These are phyloP conservation scores for Mycosarcoma maydis DNA, from an alignment of 1,284 basidiomycete genomes.

Conservation along the genomic window DNA sequence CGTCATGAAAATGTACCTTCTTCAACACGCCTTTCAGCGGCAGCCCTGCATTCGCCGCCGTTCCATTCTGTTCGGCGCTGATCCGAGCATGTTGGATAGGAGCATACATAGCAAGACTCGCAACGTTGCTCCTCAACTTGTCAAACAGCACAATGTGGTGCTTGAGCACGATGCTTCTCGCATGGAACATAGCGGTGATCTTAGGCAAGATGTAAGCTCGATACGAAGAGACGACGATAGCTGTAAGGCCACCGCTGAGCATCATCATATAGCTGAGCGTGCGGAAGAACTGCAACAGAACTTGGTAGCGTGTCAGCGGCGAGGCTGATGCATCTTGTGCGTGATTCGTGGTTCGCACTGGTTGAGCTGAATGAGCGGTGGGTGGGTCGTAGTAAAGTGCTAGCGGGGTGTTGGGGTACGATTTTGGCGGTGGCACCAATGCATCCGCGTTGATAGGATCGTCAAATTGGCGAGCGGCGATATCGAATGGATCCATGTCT, in stretches of 20 bases:
- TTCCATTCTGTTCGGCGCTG: slow-evolving; percentile 1
- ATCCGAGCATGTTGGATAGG: slow-evolving; percentile 19
- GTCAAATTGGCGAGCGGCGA: slow-evolving; percentile 53
- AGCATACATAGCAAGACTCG: slow-evolving; percentile 26
- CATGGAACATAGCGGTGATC: slow-evolving; percentile 53
- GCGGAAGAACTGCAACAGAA: slow-evolving; percentile 60
- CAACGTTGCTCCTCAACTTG: slow-evolving; percentile 32
- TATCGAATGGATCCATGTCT: slow-evolving; percentile 41
- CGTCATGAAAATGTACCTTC: slow-evolving; percentile 55
- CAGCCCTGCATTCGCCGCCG: background rate
- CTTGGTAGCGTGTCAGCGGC: slow-evolving; percentile 54
- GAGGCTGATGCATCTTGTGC: slow-evolving; percentile 12
- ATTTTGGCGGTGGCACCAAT: slow-evolving; percentile 33
- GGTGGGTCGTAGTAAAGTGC: slow-evolving; percentile 57
- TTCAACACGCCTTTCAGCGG: slow-evolving; percentile 47
- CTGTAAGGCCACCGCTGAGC: slow-evolving; percentile 58
- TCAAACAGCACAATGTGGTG: slow-evolving; percentile 53
- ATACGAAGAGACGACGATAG: slow-evolving; percentile 51
- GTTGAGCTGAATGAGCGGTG: background rate
- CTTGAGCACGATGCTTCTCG: slow-evolving; percentile 48
- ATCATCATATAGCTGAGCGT: slow-evolving; percentile 56
- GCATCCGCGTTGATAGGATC: slow-evolving; percentile 44
- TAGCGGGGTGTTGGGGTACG: slow-evolving; percentile 60
- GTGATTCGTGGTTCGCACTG: background rate
- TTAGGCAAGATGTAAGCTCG: slow-evolving; percentile 56